Evolutionary conservation across 2,329 filamentous ascomycete species (phyloP), one percentile per base, ranked within the genome.

Genomic region (Pyrenophora tritici-repentis): DNA sequence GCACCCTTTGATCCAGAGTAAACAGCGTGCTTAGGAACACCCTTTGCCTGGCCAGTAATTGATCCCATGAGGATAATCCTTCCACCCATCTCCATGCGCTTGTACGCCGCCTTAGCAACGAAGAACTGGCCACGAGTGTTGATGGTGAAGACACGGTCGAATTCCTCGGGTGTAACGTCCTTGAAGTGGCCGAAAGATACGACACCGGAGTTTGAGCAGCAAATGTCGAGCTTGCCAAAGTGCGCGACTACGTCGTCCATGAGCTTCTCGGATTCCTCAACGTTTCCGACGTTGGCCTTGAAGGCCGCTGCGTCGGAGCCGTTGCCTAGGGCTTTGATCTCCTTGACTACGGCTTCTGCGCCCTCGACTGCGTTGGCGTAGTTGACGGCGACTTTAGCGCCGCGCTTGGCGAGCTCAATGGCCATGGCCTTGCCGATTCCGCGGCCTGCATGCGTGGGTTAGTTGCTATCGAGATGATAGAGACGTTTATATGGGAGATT

Each of bases 221-320:
- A 86, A 62, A 89, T 86, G 75, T 89, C 79, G 66, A 89, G 79
- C 72, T 83, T 81, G 72, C 86, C 86, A 67, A 85, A 90, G 71
- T 83, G 78, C 61, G 77, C 75, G 56, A 85, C 78, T 46, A 85
- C 85, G 67, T 86, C 73, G 50, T 82, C 79, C 77, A 90, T 88
- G 61, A 90, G 76, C 53, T 75, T 73, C 47, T 81, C 78, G 59
- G 86, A 89, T 73, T 89, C 78, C 53, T 80, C 72, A 38, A 87
- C 81, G 54, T 87, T 78, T 59, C 83, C 80, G 49, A 90, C 82
- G 75, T 90, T 86, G 62, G 87, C 87, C 76, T 86, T 81, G 75
- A 89, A 77, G 55, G 86, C 81, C 12, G 82, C 79, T 33, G 86
- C 84, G 56, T 87, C 83, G 42, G 81, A 80, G 47, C 86, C 86